Percentiles rank a stretch among this genome's conserved stretches.
Evolutionary conservation across 2,329 filamentous ascomycete species (phyloP).

Genomic region (Alternaria atra): DNA sequence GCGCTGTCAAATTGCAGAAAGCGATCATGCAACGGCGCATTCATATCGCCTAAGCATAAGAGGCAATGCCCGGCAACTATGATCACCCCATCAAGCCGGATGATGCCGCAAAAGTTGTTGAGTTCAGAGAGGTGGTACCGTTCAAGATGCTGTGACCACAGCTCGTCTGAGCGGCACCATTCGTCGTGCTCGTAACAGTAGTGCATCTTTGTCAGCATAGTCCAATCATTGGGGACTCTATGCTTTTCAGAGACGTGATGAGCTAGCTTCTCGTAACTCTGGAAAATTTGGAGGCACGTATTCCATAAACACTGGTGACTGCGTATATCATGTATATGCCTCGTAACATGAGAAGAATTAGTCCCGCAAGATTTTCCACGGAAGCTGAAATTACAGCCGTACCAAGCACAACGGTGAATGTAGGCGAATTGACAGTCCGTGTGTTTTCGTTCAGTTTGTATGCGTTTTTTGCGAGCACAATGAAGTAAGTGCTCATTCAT

Average conservation of each 20-base stretch:
- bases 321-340: background rate
- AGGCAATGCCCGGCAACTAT: background rate
- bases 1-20: background rate
- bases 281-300: background rate
- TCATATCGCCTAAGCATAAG: background rate
- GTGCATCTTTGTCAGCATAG: background rate
- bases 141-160: background rate
- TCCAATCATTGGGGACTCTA: background rate
- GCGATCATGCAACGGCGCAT: background rate
- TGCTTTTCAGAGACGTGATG: background rate
- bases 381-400: slow-evolving; percentile 1
- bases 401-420: background rate
- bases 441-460: background rate
- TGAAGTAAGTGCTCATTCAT: slow-evolving; percentile 5
- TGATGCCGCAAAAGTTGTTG: background rate
- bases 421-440: background rate
- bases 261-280: background rate
- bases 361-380: background rate
- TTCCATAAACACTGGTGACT: background rate
- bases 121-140: background rate
- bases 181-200: background rate
- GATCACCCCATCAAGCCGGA: background rate
- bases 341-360: background rate
- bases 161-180: background rate
- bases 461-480: slow-evolving; percentile 1